A percentile compares a stretch with the other conserved stretches of the same genome.
Conservation (phyloP, 164 flowering plant species). For the Magnolia officinalis region DNA sequence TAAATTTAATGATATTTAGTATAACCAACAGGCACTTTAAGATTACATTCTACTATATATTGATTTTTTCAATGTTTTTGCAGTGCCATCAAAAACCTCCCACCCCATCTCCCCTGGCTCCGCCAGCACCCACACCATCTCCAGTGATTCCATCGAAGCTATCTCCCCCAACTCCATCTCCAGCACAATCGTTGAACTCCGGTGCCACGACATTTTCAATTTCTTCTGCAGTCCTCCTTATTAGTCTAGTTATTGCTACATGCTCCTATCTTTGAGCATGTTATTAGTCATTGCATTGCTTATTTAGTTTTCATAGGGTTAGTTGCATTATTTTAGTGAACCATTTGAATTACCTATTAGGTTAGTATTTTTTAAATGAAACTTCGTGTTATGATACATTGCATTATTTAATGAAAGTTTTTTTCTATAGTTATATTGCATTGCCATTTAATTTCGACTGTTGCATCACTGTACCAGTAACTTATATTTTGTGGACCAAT, state of each 20-base stretch:
- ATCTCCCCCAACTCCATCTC: conserved; percentile 1
- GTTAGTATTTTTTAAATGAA: neutral
- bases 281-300: neutral
- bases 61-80: too few species aligned
- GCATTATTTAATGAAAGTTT: neutral
- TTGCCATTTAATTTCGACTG: neutral
- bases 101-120: too few species aligned
- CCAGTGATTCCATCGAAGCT: neutral
- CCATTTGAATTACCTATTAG: neutral
- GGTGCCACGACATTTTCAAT: conserved; percentile 3
- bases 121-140: neutral
- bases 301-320: neutral
- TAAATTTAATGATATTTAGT: too few species aligned
- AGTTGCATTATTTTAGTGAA: neutral
- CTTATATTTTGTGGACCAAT: too few species aligned
- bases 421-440: neutral
- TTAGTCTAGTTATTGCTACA: conserved; percentile 10
- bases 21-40: too few species aligned
- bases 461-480: neutral
- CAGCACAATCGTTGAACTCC: neutral
- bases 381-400: neutral
- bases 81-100: too few species aligned
- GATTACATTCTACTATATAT: too few species aligned
- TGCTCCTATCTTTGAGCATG: conserved; percentile 4
- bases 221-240: conserved; percentile 2